Evolutionary conservation across 805 yeast species (phyloP).

Genomic region (Metschnikowia santaceciliae): DNA sequence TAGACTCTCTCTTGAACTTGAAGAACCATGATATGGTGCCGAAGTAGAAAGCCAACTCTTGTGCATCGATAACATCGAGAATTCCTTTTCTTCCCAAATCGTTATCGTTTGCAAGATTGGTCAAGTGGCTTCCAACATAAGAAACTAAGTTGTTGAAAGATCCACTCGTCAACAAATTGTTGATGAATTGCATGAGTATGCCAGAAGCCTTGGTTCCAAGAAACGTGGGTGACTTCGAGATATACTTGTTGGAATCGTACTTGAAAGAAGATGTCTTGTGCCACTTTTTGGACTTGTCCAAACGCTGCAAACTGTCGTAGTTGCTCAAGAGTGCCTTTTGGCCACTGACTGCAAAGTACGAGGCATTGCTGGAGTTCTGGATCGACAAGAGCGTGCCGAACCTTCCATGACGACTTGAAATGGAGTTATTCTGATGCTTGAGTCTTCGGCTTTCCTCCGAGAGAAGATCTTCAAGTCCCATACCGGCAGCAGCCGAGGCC

Average conservation of each 20-base stretch:
- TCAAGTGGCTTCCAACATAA: constrained; percentile 38
- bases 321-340: constrained; percentile 56
- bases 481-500: constrained; percentile 30
- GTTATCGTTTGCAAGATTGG: constrained; percentile 14
- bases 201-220: constrained; percentile 25
- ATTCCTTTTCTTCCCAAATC: constrained; percentile 22
- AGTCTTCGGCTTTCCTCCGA: constrained; percentile 56
- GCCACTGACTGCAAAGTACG: constrained; percentile 66
- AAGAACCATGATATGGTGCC: constrained; percentile 72
- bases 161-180: constrained; percentile 58
- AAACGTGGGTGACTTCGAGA: constrained; percentile 23
- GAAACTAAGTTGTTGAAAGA: constrained; percentile 66
- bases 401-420: constrained; percentile 78
- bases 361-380: constrained; percentile 51
- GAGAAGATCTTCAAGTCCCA: constrained; percentile 49
- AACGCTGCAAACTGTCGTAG: constrained; percentile 51
- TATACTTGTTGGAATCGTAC: constrained; percentile 40
- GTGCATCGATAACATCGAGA: constrained; percentile 28
- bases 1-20: constrained; percentile 50
- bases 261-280: constrained; percentile 36
- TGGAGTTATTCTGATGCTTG: constrained; percentile 42
- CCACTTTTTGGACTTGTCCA: constrained; percentile 73
- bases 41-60: constrained; percentile 46
- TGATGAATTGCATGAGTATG: constrained; percentile 45
- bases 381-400: constrained; percentile 85